Conservation (phyloP, 495 filamentous ascomycete genomes). For the Aspergillus biplanus region DNA sequence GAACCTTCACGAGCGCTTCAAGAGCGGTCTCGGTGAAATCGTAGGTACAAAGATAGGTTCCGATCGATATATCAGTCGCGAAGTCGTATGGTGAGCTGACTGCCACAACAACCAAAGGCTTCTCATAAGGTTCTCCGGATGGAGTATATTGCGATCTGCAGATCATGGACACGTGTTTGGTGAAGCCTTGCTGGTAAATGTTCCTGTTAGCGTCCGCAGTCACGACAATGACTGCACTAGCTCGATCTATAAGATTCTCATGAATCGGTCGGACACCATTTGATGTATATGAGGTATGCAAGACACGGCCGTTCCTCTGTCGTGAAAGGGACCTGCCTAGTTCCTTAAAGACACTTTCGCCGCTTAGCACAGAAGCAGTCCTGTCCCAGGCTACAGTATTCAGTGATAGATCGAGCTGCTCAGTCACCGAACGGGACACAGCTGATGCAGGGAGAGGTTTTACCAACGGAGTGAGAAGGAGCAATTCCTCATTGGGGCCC, state of each 20-base stretch:
- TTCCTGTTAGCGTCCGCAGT: constrained; percentile 91
- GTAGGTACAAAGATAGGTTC: constrained; percentile 90
- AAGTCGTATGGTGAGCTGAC: constrained; percentile 94
- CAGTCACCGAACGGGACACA: constrained; percentile 57
- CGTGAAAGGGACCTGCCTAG: constrained; percentile 79
- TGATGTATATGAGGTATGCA: constrained; percentile 90
- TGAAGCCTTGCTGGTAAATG: constrained; percentile 86
- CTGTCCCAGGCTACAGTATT: constrained; percentile 60
- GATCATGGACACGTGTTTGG: constrained; percentile 93
- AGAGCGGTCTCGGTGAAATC: constrained; percentile 92
- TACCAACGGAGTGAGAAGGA: constrained; percentile 81
- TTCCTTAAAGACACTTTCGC: constrained; percentile 85
- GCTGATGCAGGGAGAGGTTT: constrained; percentile 86
- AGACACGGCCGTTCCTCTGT: constrained; percentile 76
- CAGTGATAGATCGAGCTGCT: constrained; percentile 56
- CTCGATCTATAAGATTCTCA: constrained; percentile 85
- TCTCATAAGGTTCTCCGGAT: constrained; percentile 60
- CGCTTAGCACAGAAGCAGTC: constrained; percentile 74
- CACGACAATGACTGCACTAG: constrained; percentile 81
- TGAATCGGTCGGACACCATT: constrained; percentile 88
- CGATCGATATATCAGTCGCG: constrained; percentile 84
- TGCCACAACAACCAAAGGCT: constrained; percentile 79
- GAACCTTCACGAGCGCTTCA: constrained; percentile 75
- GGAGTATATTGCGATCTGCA: constrained; percentile 70
- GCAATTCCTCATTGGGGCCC: constrained; percentile 78